phyloP scores from a whole-genome alignment of 768 basidiomycete species.

The Mycena galopus region DNA sequence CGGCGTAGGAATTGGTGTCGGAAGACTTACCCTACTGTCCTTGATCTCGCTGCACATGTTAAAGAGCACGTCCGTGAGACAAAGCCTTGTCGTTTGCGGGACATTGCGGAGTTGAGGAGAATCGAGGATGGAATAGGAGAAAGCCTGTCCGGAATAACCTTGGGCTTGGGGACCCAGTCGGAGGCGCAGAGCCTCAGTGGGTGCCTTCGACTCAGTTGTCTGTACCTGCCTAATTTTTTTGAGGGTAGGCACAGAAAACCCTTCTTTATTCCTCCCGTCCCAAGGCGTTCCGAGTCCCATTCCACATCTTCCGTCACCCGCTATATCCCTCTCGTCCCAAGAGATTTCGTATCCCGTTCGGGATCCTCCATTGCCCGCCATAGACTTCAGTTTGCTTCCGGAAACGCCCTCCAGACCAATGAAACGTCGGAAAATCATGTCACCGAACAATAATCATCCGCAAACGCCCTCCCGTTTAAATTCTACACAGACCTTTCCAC shows the following conservation, averaged over 20 bases:
- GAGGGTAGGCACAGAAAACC: neutral
- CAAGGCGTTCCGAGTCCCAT: neutral
- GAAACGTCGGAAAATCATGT: slow-evolving; percentile 25
- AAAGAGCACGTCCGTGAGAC: slow-evolving; percentile 61
- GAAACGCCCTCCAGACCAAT: slow-evolving; percentile 44
- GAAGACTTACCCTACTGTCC: slow-evolving; percentile 51
- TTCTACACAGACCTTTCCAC: slow-evolving; percentile 7
- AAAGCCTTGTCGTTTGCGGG: slow-evolving; percentile 57
- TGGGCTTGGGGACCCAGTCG: slow-evolving; percentile 24
- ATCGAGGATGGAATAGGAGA: slow-evolving; percentile 61
- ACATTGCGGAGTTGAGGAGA: slow-evolving; percentile 58
- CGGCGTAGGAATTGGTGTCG: slow-evolving; percentile 57
- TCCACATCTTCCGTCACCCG: too few species aligned
- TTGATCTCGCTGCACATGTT: slow-evolving; percentile 61
- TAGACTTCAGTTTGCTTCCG: slow-evolving; percentile 33
- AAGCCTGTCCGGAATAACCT: slow-evolving; percentile 44
- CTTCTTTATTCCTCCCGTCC: slow-evolving; percentile 10
- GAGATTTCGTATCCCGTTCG: slow-evolving; percentile 46
- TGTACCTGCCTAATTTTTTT: neutral
- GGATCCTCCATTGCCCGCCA: slow-evolving; percentile 38
- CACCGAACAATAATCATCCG: slow-evolving; percentile 18
- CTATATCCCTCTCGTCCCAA: slow-evolving; percentile 51
- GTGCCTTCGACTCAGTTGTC: neutral
- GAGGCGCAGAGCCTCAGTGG: neutral
- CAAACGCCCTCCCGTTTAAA: slow-evolving; percentile 22